These are phyloP conservation scores for Mrakia frigida DNA, from an alignment of 768 basidiomycete genomes.

Conservation along the genomic window DNA sequence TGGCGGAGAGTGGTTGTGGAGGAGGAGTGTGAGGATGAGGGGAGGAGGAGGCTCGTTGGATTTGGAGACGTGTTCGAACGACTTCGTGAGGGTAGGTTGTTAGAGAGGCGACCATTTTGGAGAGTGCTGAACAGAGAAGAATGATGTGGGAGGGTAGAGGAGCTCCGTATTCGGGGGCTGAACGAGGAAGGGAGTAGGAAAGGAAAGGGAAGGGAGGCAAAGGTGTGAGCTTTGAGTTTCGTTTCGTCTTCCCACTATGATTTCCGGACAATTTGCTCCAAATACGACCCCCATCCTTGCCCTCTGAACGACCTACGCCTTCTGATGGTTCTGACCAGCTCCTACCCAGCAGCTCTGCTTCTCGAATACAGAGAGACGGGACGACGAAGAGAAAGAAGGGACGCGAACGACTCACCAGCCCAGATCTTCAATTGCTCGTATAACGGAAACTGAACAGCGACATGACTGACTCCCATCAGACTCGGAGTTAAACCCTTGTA, in stretches of 20 bases:
- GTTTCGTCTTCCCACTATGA: too few species aligned
- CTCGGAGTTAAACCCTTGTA: slow-evolving; percentile 93
- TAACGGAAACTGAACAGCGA: slow-evolving; percentile 94
- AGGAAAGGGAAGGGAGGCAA: neutral
- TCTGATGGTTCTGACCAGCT: too few species aligned
- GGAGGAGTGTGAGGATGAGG: slow-evolving; percentile 1
- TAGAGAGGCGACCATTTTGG: slow-evolving; percentile 93
- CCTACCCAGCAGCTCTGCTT: neutral
- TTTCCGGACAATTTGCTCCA: too few species aligned
- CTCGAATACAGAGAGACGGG: too few species aligned
- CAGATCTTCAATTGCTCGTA: slow-evolving; percentile 86
- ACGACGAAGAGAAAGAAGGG: neutral
- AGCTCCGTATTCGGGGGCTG: slow-evolving; percentile 41
- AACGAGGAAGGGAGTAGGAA: slow-evolving; percentile 32
- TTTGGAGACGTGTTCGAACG: slow-evolving; percentile 93
- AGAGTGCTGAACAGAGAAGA: slow-evolving; percentile 80
- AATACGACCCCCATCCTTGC: neutral
- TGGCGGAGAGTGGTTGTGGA: neutral
- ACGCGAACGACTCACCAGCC: slow-evolving; percentile 62
- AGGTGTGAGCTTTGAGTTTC: too few species aligned
- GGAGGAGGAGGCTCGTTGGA: slow-evolving; percentile 44
- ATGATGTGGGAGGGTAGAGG: slow-evolving; percentile 59
- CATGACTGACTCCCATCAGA: slow-evolving; percentile 85
- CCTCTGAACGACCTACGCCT: too few species aligned
- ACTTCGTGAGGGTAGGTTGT: slow-evolving; percentile 98